Evolutionary conservation across 2,329 filamentous ascomycete species (phyloP), one percentile per base, ranked within the genome.

Genomic region (Rutstroemia sp.): DNA sequence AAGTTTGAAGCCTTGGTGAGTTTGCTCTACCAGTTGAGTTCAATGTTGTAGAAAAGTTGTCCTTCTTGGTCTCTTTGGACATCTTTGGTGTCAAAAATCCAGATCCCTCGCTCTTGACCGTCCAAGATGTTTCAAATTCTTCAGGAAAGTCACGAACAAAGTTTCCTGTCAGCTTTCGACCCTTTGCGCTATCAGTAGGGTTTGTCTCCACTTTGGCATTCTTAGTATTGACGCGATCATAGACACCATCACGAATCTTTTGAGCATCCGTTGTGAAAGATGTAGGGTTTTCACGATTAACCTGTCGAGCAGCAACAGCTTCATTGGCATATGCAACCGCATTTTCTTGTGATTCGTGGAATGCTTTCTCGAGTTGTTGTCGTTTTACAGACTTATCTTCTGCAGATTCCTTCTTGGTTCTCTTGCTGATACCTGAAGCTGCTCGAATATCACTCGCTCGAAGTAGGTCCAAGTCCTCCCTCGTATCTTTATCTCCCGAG

Each of bases 111-210:
- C 59, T 41, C 25, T 49, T 21, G n/a, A 58, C 62, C 42, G 66
- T 69, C 78, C 77, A 79, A 1, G 72, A 72, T 5, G 66, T 65
- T 0, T 71, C 62, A 54, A 78, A 79, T 3, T 80, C 77, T 57
- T 81, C 77, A 0, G 78, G 76, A 57, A 80, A 81, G 63, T 81
- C 79, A 34, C 73, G 74, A 8, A 69, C 67, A 59, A 74, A 80
- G 59, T 76, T 78, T 4, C 78, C 78, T 8, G 75, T 78, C 49
- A 80, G 57, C 9, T 58, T 64, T 14, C 47, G 54, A 16, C 25
- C 23, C 30, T 38, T 47, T 14, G 23, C 14, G 1, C n/a, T 14
- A 41, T 46, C 54, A 34, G 3, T 4, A 4, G 10, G 12, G 3
- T 9, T 41, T 47, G 12, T 19, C 16, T 18, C 54, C 57, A 21